These are phyloP conservation scores for Lentinula edodes DNA, from an alignment of 768 basidiomycete species.

Conservation along the genomic window DNA sequence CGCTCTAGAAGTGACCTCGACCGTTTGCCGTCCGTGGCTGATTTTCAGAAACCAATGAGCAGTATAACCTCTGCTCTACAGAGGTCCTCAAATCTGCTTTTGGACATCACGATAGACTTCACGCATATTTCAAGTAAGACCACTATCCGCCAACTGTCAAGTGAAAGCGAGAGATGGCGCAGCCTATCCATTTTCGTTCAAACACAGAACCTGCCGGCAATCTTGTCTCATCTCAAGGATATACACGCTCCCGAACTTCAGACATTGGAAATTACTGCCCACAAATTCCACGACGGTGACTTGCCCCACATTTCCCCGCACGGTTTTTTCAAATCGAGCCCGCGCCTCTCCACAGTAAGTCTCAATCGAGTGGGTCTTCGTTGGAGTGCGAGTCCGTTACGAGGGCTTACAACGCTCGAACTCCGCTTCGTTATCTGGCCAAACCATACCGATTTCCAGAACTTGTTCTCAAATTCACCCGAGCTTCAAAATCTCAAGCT, in stretches of 20 bases:
- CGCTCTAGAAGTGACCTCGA: constrained; percentile 9
- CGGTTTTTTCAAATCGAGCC: constrained; percentile 2
- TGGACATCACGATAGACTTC: constrained; percentile 9
- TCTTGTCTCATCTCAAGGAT: constrained; percentile 4
- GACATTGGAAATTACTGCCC: constrained; percentile 8
- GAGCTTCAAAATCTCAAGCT: constrained; percentile 8
- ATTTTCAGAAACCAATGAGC: constrained; percentile 8
- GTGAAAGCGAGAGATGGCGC: constrained; percentile 6
- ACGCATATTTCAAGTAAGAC: constrained; percentile 7
- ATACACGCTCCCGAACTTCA: constrained; percentile 6
- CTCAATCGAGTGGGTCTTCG: constrained; percentile 9
- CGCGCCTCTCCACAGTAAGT: constrained; percentile 4
- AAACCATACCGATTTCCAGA: constrained; percentile 3
- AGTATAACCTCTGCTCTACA: constrained; percentile 6
- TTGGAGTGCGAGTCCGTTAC: constrained; percentile 9
- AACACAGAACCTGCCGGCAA: neutral
- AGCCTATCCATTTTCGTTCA: constrained; percentile 7
- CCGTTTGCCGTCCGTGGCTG: constrained; percentile 5
- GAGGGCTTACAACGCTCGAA: constrained; percentile 7
- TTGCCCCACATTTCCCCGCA: neutral
- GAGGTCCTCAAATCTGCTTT: constrained; percentile 6
- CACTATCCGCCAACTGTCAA: constrained; percentile 3
- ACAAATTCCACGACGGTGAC: constrained; percentile 11
- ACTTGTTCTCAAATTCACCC: constrained; percentile 7
- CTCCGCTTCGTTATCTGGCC: constrained; percentile 10